Percentiles rank a stretch among this genome's conserved stretches.
phyloP scores from a whole-genome alignment of 176 grass and related monocot species.

The Ensete ventricosum region DNA sequence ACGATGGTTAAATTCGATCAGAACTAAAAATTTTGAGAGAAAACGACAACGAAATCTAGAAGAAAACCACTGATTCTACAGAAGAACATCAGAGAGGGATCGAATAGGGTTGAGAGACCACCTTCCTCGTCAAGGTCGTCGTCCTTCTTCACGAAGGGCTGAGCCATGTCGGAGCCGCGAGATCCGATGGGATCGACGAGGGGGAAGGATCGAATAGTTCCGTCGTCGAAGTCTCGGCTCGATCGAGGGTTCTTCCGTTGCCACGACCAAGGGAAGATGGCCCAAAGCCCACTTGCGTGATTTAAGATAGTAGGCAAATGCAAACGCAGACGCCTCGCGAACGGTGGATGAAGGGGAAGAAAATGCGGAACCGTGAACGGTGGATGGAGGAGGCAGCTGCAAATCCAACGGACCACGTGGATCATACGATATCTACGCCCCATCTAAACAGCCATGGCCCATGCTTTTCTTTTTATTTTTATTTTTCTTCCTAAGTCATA shows the following conservation, averaged over 20 bases:
- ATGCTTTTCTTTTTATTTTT: too few relatives aligned
- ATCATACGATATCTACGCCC: background rate
- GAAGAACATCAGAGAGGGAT: background rate
- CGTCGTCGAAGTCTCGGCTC: background rate
- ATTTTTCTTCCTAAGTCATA: too few relatives aligned
- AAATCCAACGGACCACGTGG: background rate
- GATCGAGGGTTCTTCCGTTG: background rate
- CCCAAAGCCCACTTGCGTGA: too few relatives aligned
- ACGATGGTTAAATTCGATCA: conserved; percentile 7
- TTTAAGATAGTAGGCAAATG: background rate
- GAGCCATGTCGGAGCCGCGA: conserved; percentile 59
- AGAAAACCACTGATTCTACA: background rate
- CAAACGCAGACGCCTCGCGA: background rate
- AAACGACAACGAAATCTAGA: conserved; percentile 14
- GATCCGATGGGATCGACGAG: conserved; percentile 23
- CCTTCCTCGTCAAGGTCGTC: conserved; percentile 96
- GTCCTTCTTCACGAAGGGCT: conserved; percentile 94
- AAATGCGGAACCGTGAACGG: background rate
- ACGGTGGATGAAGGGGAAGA: background rate
- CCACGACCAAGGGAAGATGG: too few relatives aligned
- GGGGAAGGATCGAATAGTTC: background rate
- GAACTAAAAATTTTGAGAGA: background rate
- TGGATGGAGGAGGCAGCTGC: background rate
- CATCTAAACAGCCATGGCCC: too few relatives aligned
- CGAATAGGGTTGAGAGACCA: conserved; percentile 16